Percentiles rank a stretch among this genome's conserved stretches.
These are phyloP conservation scores for Tylopilus rubrobrunneus DNA, from an alignment of 768 basidiomycete genomes.

Conservation along the genomic window DNA sequence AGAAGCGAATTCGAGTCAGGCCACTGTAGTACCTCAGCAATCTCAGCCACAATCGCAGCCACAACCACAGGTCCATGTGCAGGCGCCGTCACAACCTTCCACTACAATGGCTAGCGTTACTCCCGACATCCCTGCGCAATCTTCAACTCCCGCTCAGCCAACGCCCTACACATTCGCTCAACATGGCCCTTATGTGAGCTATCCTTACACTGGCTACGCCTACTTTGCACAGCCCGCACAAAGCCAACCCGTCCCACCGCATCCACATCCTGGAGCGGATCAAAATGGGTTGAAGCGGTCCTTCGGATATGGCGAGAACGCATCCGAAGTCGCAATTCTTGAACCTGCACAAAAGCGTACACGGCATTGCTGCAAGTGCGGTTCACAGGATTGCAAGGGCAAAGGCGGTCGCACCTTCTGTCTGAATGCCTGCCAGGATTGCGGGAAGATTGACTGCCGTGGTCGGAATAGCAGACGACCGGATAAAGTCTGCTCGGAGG, in stretches of 20 bases:
- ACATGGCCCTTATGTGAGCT: constrained; percentile 32
- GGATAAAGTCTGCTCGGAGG: constrained; percentile 68
- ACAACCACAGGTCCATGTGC: constrained; percentile 17
- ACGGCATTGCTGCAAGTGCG: constrained; percentile 82
- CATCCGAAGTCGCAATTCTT: constrained; percentile 26
- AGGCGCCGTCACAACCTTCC: constrained; percentile 17
- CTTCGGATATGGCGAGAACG: constrained; percentile 24
- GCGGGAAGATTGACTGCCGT: constrained; percentile 74
- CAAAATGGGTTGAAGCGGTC: constrained; percentile 28
- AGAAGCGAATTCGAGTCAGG: constrained; percentile 27
- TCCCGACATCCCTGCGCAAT: constrained; percentile 17
- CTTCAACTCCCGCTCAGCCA: constrained; percentile 26
- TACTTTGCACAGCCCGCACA: constrained; percentile 26
- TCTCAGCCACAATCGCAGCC: constrained; percentile 21
- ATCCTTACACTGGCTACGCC: constrained; percentile 34
- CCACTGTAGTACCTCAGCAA: constrained; percentile 19
- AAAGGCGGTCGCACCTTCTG: constrained; percentile 77
- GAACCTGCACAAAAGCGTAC: constrained; percentile 53
- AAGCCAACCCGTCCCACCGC: constrained; percentile 19
- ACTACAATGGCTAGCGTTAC: constrained; percentile 16
- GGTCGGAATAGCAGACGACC: constrained; percentile 76
- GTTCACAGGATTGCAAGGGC: constrained; percentile 76
- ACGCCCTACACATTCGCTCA: constrained; percentile 29
- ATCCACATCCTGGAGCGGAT: constrained; percentile 25
- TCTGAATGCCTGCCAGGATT: constrained; percentile 73